Conservation (phyloP, 2,329 filamentous ascomycete species). For the Curvularia spicifera region DNA sequence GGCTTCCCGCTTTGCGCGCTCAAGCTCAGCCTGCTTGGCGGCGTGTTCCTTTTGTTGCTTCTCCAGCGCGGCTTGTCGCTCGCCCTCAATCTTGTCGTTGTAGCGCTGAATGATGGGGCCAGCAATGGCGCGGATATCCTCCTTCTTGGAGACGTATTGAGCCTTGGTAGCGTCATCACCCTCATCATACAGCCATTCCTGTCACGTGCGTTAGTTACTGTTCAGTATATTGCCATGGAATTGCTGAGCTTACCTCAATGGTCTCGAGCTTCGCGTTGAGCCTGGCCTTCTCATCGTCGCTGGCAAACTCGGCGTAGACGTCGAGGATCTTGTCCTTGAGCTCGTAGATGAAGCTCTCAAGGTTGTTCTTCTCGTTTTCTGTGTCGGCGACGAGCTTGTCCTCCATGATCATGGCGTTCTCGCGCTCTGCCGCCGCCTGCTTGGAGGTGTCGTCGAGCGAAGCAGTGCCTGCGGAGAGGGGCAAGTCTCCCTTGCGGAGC, state of each 20-base stretch:
- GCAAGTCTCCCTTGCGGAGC: constrained; percentile 94
- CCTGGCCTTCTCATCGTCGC: constrained; percentile 89
- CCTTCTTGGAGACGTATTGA: constrained; percentile 91
- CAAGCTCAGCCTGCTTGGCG: constrained; percentile 69
- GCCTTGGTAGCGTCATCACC: constrained; percentile 94
- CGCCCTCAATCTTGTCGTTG: constrained; percentile 90
- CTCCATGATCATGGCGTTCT: constrained; percentile 92
- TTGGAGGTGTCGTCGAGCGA: constrained; percentile 75
- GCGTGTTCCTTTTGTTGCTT: constrained; percentile 69
- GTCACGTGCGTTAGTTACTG: constrained; percentile 21
- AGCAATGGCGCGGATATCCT: constrained; percentile 89
- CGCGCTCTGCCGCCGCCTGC: constrained; percentile 75
- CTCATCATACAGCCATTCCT: constrained; percentile 99
- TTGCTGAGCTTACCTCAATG: constrained; percentile 73
- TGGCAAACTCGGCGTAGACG: constrained; percentile 85
- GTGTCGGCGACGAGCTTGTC: constrained; percentile 98
- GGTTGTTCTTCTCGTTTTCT: constrained; percentile 99
- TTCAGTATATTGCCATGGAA: not conserved
- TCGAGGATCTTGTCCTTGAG: constrained; percentile 94
- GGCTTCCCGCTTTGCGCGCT: constrained; percentile 79
- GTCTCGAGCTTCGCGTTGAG: constrained; percentile 82
- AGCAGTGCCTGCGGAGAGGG: constrained; percentile 81
- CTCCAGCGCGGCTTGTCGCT: constrained; percentile 74
- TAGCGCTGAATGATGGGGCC: constrained; percentile 93
- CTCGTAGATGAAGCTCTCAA: constrained; percentile 97